Evolutionary conservation across 1,284 basidiomycete genomes (phyloP), one percentile per base, ranked within the genome.

Genomic region (Heterobasidion annosum): DNA sequence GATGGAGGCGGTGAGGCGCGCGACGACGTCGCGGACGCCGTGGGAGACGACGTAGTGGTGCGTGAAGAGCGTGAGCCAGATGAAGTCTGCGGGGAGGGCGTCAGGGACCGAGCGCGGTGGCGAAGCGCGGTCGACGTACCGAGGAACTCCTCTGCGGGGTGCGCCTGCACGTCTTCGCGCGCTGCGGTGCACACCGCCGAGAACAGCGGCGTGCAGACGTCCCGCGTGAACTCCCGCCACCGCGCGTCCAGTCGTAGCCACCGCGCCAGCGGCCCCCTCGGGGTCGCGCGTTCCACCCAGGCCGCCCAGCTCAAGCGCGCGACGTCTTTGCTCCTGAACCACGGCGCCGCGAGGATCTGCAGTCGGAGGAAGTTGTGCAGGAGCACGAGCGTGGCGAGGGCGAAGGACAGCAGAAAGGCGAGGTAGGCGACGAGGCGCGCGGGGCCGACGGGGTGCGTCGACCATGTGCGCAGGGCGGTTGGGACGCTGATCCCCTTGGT

Each of bases 101-200:
- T 19, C 8, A n/a, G 43, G 13, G 16, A 18, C n/a, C 6, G 16
- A 48, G 50, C 16, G 19, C 19, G 49, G n/a, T 33, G 37, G 42
- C 46, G 12, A 53, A 49, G 34, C 33, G 25, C 45, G 34, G 37
- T 47, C 54, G 19, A 63, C 77, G 42, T 59, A 81, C 83, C 82
- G 16, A 86, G 71, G 57, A 85, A 70, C 58, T 85, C 82, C 54
- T 81, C 80, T 0, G 78, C 74, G 3, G 83, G 83, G 64, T 85
- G 78, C 1, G 69, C 64, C 54, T 73, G 64, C 0, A 85, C 68
- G 55, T 77, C 75, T 15, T 74, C 71, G 47, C 72, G 69, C 0
- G 78, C 70, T 0, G 80, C 75, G 0, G 87, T 89, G 53, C 83
- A 85, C 1, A 90, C 81, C 0, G 83, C 83, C n/a, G 83, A 85